These are phyloP conservation scores for Rhodotorula sp. DNA, from an alignment of 1,284 basidiomycete genomes.

Conservation along the genomic window DNA sequence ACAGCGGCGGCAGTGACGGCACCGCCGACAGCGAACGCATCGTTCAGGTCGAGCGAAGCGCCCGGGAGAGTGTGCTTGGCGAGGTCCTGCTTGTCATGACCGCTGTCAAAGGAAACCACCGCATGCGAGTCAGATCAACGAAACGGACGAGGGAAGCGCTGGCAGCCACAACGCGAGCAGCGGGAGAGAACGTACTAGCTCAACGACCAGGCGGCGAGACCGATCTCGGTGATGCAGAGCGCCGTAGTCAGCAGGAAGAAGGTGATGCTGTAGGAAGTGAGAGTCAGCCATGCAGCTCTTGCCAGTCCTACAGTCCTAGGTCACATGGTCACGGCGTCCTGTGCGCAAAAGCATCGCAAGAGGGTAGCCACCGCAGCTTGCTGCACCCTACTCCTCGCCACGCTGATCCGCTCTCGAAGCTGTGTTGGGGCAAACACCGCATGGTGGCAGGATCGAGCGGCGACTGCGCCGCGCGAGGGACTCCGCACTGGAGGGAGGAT, in stretches of 20 bases:
- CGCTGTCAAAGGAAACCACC: background rate
- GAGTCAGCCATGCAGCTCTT: too few species aligned
- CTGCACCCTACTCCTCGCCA: background rate
- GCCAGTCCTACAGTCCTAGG: too few species aligned
- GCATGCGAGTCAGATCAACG: too few species aligned
- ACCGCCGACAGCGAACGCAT: constrained; percentile 17
- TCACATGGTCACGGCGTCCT: background rate
- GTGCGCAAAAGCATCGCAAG: background rate
- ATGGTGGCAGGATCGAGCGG: background rate
- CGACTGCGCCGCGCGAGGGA: too few species aligned
- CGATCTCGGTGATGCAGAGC: constrained; percentile 24
- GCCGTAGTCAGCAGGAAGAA: constrained; percentile 14
- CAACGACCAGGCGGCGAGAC: constrained; percentile 18
- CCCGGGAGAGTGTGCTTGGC: constrained; percentile 5
- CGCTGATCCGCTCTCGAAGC: background rate
- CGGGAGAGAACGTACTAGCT: constrained; percentile 2
- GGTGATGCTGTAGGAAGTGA: background rate
- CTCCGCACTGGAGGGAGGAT: background rate
- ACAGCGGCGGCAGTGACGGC: constrained; percentile 15
- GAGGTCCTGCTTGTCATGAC: constrained; percentile 9
- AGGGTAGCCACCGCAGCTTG: background rate
- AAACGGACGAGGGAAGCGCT: too few species aligned
- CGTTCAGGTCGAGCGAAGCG: constrained; percentile 9
- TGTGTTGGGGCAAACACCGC: background rate
- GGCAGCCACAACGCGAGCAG: background rate